Evolutionary conservation across 1,284 basidiomycete species (phyloP), one percentile per base, ranked within the genome.

Genomic region (Tylopilus orsonianus): DNA sequence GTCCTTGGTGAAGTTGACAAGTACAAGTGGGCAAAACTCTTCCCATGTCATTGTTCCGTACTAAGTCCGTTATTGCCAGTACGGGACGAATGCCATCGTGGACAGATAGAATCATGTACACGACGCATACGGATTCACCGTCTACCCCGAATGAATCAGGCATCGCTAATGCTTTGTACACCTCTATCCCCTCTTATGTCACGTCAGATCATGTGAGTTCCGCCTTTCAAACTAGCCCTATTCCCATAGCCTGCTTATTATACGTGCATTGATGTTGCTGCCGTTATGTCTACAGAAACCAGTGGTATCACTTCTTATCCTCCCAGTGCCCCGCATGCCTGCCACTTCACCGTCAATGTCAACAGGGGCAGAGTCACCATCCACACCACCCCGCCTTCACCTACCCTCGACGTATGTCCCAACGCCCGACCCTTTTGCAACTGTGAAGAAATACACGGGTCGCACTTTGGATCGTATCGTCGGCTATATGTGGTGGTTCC

Each of bases 51-150:
- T 37, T 16, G 14, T 45, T 46, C 27, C 22, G 22, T 51, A 4
- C 39, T 47, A 23, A 56, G 5, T 30, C 4, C 29, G 6, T 7
- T 30, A 8, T 54, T 33, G 8, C 12, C 42, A 91, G 83, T 64
- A 69, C 72, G 22, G 90, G 86, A 62, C 83, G 96, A 7, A 75
- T 78, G 6, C 96, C 96, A 0, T 87, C 94, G 18, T 99, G 94
- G 91, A 97, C 95, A 19, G 96, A 99, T 69, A 81, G 96, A 36
- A 83, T 99, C 40, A 73, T 99, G 57, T 97, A 93, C 66, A 78
- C 88, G 2, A 91, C 91, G 6, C 75, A 87, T 58, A 75, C 78
- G n/a, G 90, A 92, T 63, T 74, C 76, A 0, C 77, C 81, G 2
- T 71, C 79, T 50, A 65, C 66, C 5, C 73, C 75, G 6, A 71